phyloP scores from a whole-genome alignment of 768 basidiomycete species.

The Boletus tomentosulus region DNA sequence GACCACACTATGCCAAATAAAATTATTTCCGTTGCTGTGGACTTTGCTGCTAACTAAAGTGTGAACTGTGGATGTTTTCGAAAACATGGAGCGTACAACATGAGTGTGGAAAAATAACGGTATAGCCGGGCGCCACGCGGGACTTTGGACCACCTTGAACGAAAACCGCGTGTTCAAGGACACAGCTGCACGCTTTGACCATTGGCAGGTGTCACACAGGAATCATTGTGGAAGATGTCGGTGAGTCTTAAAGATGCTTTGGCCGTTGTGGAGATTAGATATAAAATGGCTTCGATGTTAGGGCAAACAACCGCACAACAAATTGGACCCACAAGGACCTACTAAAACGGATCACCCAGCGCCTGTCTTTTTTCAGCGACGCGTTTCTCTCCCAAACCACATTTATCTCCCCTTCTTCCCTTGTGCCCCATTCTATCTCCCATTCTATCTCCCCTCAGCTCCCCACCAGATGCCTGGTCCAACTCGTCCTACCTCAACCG shows the following conservation, averaged over 20 bases:
- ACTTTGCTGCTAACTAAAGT: background rate
- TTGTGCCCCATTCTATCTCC: constrained; percentile 6
- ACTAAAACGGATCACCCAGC: constrained; percentile 28
- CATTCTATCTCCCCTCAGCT: constrained; percentile 2
- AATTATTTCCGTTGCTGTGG: background rate
- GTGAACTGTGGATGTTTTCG: background rate
- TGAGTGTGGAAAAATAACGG: background rate
- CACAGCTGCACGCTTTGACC: background rate
- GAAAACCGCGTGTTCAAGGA: background rate
- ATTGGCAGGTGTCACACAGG: background rate
- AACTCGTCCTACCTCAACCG: constrained; percentile 3
- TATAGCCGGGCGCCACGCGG: background rate
- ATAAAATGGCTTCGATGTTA: constrained; percentile 4
- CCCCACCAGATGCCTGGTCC: constrained; percentile 22
- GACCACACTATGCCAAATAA: background rate
- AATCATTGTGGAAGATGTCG: background rate
- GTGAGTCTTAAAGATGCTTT: constrained; percentile 6
- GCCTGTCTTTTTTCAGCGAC: constrained; percentile 26
- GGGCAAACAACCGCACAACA: constrained; percentile 32
- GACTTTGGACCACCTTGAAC: background rate
- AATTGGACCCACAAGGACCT: constrained; percentile 33
- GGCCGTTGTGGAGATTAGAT: constrained; percentile 8
- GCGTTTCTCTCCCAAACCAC: constrained; percentile 22
- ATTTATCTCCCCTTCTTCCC: constrained; percentile 12
- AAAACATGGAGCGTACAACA: background rate